phyloP scores from a whole-genome alignment of 2,329 filamentous ascomycete species.

The Stemphylium vesicarium region DNA sequence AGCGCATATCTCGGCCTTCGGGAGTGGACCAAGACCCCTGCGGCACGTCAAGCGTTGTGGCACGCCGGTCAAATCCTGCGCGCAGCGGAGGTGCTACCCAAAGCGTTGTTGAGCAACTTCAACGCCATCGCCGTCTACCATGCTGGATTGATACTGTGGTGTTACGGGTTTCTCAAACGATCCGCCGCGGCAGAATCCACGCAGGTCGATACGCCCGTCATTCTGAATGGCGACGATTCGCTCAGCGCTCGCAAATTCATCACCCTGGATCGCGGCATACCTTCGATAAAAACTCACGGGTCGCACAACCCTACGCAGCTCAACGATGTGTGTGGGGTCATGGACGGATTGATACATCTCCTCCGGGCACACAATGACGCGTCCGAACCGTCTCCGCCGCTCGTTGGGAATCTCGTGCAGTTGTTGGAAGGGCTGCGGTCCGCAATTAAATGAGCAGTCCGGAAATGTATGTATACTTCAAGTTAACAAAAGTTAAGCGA shows the following conservation, averaged over 20 bases:
- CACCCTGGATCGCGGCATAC: constrained; percentile 60
- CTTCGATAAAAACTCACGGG: constrained; percentile 53
- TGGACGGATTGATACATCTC: constrained; percentile 64
- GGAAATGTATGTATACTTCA: background rate
- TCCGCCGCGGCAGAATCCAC: constrained; percentile 37
- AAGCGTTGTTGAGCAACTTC: constrained; percentile 66
- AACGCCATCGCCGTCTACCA: constrained; percentile 73
- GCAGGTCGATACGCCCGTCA: constrained; percentile 39
- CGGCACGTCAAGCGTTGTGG: constrained; percentile 68
- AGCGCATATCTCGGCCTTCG: constrained; percentile 64
- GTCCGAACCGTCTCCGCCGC: constrained; percentile 55
- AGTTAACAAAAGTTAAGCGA: background rate
- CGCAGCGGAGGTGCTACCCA: constrained; percentile 62
- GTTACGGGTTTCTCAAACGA: constrained; percentile 64
- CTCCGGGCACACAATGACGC: constrained; percentile 60
- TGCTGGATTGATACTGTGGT: constrained; percentile 71
- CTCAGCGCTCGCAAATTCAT: constrained; percentile 64
- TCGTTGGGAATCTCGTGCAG: constrained; percentile 71
- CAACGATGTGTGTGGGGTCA: constrained; percentile 64
- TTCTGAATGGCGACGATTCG: constrained; percentile 64
- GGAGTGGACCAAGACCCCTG: constrained; percentile 63
- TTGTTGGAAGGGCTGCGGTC: constrained; percentile 67
- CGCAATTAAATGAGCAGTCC: constrained; percentile 48
- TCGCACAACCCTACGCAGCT: constrained; percentile 47
- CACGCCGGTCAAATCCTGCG: constrained; percentile 72